Evolutionary conservation across 176 grass and related monocot genomes (phyloP).

Genomic region (Alopecurus myosuroides): DNA sequence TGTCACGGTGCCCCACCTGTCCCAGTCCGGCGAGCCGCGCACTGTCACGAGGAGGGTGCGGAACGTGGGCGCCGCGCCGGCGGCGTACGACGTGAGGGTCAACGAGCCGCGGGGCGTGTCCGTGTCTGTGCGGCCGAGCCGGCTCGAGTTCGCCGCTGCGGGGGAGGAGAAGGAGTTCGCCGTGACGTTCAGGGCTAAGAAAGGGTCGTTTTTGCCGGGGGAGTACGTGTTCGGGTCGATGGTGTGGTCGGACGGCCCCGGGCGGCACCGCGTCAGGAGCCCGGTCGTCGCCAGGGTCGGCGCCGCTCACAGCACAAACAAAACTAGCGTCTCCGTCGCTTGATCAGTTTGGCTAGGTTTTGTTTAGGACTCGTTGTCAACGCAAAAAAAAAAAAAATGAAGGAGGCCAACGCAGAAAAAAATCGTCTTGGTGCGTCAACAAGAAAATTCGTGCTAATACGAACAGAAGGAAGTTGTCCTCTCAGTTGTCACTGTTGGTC

Average conservation of each 20-base stretch:
- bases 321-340: background rate
- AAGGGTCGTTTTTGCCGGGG: conserved; percentile 7
- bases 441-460: background rate
- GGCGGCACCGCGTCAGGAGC: conserved; percentile 61
- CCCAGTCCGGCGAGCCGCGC: conserved; percentile 29
- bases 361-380: background rate
- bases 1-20: conserved; percentile 53
- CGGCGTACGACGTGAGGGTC: conserved; percentile 47
- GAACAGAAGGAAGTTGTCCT: background rate
- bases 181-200: conserved; percentile 53
- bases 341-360: background rate
- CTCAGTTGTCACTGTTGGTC: no score
- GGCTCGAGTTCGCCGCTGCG: conserved; percentile 47
- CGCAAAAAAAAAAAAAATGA: no score
- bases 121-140: conserved; percentile 55
- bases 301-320: background rate
- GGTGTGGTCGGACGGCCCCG: conserved; percentile 60
- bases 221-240: conserved; percentile 73
- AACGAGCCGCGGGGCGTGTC: conserved; percentile 47
- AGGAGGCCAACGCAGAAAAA: background rate
- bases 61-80: conserved; percentile 56
- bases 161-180: conserved; percentile 54
- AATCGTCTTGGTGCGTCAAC: background rate
- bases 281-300: conserved; percentile 53
- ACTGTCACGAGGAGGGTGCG: conserved; percentile 55